Base-by-base conservation (phyloP, 805 yeast genomes). In the Nakazawaea molendinolei region DNA sequence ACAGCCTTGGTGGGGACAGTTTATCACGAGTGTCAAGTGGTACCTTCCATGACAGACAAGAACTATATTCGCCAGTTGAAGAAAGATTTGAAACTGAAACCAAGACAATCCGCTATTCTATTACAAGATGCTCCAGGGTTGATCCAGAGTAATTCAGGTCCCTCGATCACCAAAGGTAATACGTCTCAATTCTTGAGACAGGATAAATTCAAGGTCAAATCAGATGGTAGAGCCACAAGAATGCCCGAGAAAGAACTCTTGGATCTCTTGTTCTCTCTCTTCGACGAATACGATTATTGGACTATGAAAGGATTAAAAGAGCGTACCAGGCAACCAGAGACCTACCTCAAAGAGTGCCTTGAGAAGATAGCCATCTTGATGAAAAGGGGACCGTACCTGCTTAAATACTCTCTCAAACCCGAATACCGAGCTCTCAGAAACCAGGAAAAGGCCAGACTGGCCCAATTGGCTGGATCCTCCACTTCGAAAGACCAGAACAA, bases 281-380 rank as follows among this genome's bases (percentile, higher is more conserved):
- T 92, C 59, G 96, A 87, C 58, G 94, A 89, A 56, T 86, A 83
- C 56, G 97, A 90, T 54, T 92, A 89, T 59, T 92, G 98, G 98
- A 79, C 92, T 8, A 70, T 92, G 69, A 87, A 87, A 60, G 96
- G 96, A 26, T 67, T 92, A 43, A 82, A 86, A 52, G 98, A 92
- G 55, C 74, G 95, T 47, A 87, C 97, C 3, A 79, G 56, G 50
- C 98, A 92, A 65, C 98, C 98, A 2, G 98, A 92, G 55, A 80
- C 80, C 15, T 94, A 85, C 56, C 66, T 92, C 44, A 86, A 89
- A 53, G 96, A 89, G 54, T 84, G 92, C 40, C 65, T 92, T 33
- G 98, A 90, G 43, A 76, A 82, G 32, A 86, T 92, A 51, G 97
- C 97, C 1, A 71, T 75, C 22, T 69, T 92, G 52, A 89, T 85